Conservation (phyloP, 129 eudicot genomes). For the Helianthus annuus region HanXRQr2.0-SUNRISE NC_035440.2:86597239-86597738, state of each 20-base stretch:
- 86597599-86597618: constrained; percentile 49
- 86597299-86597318: background rate
- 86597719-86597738: constrained; percentile 18
- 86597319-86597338: background rate
- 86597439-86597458: constrained; percentile 20
- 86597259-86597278: background rate
- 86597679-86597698: constrained; percentile 31
- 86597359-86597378: background rate
- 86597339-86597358: constrained; percentile 1
- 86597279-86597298: background rate
- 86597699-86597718: constrained; percentile 23
- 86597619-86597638: constrained; percentile 39
- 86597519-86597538: constrained; percentile 57
- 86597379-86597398: background rate
- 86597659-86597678: constrained; percentile 41
- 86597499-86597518: constrained; percentile 49
- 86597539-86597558: constrained; percentile 32
- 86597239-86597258: background rate
- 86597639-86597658: constrained; percentile 46
- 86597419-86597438: constrained; percentile 8
- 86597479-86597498: constrained; percentile 48
- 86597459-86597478: constrained; percentile 84
- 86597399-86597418: background rate
- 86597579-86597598: constrained; percentile 38
- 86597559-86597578: constrained; percentile 47